These are phyloP conservation scores for Colletotrichum plurivorum DNA, from an alignment of 2,329 filamentous ascomycete species.

Conservation along the genomic window DNA sequence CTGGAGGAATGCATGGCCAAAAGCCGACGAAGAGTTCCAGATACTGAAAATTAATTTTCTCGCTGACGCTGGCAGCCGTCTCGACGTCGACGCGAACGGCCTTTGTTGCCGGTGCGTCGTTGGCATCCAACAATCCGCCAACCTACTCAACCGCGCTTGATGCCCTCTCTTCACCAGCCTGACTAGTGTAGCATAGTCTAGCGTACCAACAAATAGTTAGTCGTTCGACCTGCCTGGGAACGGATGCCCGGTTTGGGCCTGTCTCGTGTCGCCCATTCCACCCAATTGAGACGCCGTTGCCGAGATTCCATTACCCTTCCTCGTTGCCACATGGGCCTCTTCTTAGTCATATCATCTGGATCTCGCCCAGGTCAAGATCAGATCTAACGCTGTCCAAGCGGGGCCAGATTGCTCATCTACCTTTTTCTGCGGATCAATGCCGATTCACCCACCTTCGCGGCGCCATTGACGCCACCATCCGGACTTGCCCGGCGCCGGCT, in stretches of 20 bases:
- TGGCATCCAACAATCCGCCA: too few relatives aligned
- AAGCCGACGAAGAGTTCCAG: too few relatives aligned
- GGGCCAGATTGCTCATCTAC: background rate
- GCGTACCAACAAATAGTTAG: too few relatives aligned
- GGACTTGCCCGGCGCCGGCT: background rate
- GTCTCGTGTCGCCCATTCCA: constrained; percentile 21
- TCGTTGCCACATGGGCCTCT: background rate
- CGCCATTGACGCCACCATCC: background rate
- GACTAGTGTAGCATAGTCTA: too few relatives aligned
- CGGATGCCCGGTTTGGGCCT: constrained; percentile 7
- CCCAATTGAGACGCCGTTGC: constrained; percentile 16
- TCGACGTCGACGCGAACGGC: background rate
- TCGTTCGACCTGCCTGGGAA: background rate
- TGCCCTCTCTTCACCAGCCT: too few relatives aligned
- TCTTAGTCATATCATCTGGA: constrained; percentile 10
- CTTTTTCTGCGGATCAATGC: background rate
- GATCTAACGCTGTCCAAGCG: background rate
- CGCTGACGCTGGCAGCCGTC: constrained; percentile 9
- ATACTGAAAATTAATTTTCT: constrained; percentile 3
- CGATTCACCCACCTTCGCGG: background rate
- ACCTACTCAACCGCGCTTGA: too few relatives aligned
- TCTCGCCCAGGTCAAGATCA: constrained; percentile 2
- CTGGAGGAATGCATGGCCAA: too few relatives aligned
- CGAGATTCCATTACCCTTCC: constrained; percentile 22
- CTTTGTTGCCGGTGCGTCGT: too few relatives aligned